A percentile compares a stretch with the other conserved stretches of the same genome.
phyloP scores from a whole-genome alignment of 2,329 filamentous ascomycete genomes.

The Paramyrothecium sp. region DNA sequence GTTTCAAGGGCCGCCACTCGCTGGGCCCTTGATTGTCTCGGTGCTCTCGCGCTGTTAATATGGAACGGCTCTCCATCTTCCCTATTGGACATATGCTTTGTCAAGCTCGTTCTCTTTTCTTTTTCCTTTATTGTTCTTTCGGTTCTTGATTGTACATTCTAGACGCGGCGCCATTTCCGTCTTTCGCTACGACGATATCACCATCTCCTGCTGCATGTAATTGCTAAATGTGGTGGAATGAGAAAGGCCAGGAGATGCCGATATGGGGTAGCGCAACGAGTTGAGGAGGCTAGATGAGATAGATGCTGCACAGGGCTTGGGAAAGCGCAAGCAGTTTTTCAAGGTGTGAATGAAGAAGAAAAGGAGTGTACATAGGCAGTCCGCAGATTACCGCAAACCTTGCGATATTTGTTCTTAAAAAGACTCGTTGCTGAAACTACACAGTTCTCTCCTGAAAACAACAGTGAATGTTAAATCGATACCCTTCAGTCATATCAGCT shows the following conservation, averaged over 20 bases:
- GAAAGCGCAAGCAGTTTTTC: neutral
- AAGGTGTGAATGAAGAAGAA: neutral
- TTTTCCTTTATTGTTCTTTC: constrained; percentile 15
- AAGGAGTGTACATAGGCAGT: neutral
- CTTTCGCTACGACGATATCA: constrained; percentile 22
- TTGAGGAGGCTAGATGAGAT: neutral
- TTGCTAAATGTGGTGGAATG: constrained; percentile 19
- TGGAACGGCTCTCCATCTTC: neutral
- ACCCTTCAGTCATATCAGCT: too few species aligned
- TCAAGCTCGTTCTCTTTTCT: neutral
- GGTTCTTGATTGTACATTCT: constrained; percentile 30
- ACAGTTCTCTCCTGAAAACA: too few species aligned
- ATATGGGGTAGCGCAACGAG: neutral
- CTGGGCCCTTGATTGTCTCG: neutral
- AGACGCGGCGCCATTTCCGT: constrained; percentile 27
- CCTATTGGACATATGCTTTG: neutral
- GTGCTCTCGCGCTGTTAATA: neutral
- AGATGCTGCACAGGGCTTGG: neutral
- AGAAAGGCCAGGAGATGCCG: constrained; percentile 3
- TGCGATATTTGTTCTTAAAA: too few species aligned
- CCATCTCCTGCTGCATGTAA: constrained; percentile 29
- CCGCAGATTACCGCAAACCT: neutral
- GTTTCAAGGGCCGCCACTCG: neutral
- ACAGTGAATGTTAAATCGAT: too few species aligned
- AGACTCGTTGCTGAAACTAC: too few species aligned